phyloP scores from a whole-genome alignment of 139 green algal genomes.

The Chlorokybus atmophyticus region DNA sequence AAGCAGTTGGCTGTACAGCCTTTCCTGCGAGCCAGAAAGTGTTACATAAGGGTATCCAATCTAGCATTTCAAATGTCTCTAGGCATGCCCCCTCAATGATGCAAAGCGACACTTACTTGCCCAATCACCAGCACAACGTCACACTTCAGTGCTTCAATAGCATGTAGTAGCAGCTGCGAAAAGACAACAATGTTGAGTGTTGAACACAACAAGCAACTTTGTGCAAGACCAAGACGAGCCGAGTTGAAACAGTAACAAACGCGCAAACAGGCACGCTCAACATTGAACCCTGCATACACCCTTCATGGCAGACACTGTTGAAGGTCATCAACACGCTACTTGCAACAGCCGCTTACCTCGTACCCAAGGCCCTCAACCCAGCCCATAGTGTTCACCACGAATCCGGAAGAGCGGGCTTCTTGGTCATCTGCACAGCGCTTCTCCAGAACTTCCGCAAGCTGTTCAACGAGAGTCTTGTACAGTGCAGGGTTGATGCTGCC shows the following conservation, averaged over 20 bases:
- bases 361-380: constrained; percentile 83
- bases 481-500: constrained; percentile 54
- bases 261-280: too few species aligned
- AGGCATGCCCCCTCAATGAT: too few species aligned
- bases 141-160: constrained; percentile 42
- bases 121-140: constrained; percentile 82
- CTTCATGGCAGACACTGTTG: too few species aligned
- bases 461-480: constrained; percentile 61
- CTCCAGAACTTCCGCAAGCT: constrained; percentile 55
- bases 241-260: too few species aligned
- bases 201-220: too few species aligned
- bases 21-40: constrained; percentile 33
- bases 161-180: constrained; percentile 66
- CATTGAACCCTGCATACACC: too few species aligned
- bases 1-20: constrained; percentile 55
- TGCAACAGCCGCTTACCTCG: constrained; percentile 12
- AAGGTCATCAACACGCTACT: too few species aligned
- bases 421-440: constrained; percentile 31
- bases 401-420: constrained; percentile 37
- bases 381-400: constrained; percentile 88
- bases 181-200: too few species aligned
- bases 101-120: constrained; percentile 23
- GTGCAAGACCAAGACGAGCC: too few species aligned
- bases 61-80: too few species aligned
- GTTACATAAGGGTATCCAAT: too few species aligned